These are phyloP conservation scores for Polychytrium aggregatum DNA, from an alignment of 192 early-diverging fungal species.

Conservation along the genomic window DNA sequence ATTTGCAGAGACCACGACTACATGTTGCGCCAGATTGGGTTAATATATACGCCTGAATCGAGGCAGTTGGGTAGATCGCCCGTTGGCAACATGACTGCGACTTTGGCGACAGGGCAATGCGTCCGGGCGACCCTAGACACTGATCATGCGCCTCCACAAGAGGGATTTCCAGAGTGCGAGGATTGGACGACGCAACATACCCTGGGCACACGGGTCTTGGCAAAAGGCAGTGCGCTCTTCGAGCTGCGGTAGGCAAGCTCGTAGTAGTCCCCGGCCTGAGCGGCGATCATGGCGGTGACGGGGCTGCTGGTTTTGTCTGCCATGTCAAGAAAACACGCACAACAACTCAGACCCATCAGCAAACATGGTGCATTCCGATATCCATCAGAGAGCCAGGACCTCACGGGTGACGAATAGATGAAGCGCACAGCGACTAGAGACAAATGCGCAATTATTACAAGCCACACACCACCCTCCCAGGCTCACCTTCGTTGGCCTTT, in stretches of 20 bases:
- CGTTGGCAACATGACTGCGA: neutral
- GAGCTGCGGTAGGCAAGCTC: constrained; percentile 25
- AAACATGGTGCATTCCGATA: neutral
- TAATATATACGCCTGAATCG: neutral
- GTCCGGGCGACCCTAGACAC: too few species aligned
- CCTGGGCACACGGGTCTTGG: constrained; percentile 18
- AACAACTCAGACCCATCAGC: too few species aligned
- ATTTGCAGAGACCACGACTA: constrained; percentile 17
- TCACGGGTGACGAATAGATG: too few species aligned
- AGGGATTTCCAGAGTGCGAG: too few species aligned
- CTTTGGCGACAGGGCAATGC: neutral
- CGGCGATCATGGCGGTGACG: constrained; percentile 28
- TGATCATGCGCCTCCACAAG: too few species aligned
- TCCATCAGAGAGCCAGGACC: neutral
- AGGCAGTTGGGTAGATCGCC: neutral
- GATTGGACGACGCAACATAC: neutral
- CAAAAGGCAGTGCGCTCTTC: constrained; percentile 5
- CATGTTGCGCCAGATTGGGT: neutral
- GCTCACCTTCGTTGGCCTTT: constrained; percentile 49
- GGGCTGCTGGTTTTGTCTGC: constrained; percentile 29
- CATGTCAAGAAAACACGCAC: constrained; percentile 2
- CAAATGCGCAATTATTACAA: constrained; percentile 1
- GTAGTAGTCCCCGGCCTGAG: constrained; percentile 38
- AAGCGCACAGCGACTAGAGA: neutral
- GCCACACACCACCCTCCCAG: neutral